A percentile compares a stretch with the other conserved stretches of the same genome.
Conservation (phyloP, 2,329 filamentous ascomycete species). For the Metarhizium brunneum region DNA sequence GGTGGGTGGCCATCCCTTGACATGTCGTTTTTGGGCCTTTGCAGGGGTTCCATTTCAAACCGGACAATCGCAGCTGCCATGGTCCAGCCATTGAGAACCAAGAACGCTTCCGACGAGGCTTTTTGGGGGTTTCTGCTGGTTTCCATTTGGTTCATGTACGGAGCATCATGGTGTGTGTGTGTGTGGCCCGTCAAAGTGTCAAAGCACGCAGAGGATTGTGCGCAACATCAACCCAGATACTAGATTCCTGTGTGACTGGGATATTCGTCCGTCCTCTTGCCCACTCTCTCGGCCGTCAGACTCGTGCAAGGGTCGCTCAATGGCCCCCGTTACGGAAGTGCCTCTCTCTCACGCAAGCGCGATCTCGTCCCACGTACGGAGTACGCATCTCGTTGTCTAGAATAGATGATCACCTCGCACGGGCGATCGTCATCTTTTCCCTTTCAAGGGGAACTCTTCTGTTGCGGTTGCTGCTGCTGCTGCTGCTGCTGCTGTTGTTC, state of each 20-base stretch:
- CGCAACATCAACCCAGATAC: background rate
- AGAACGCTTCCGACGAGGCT: background rate
- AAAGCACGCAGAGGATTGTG: background rate
- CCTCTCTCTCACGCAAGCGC: slow-evolving; percentile 2
- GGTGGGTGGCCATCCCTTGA: background rate
- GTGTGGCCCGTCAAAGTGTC: background rate
- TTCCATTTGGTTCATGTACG: background rate
- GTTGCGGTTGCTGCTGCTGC: too few relatives aligned
- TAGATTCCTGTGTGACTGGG: background rate
- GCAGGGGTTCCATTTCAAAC: background rate
- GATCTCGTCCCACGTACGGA: slow-evolving; percentile 7
- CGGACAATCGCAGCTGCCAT: background rate
- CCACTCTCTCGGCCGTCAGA: background rate
- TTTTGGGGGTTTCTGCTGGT: background rate
- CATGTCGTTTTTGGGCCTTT: background rate
- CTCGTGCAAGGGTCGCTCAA: background rate
- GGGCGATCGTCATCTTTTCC: slow-evolving; percentile 5
- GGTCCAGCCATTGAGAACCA: background rate
- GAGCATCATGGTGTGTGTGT: background rate
- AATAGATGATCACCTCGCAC: slow-evolving; percentile 9
- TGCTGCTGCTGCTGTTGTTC: background rate
- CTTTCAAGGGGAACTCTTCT: background rate
- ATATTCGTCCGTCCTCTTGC: background rate
- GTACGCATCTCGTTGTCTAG: background rate
- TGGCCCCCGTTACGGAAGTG: background rate